A percentile compares a stretch with the other conserved stretches of the same genome.
phyloP scores from a whole-genome alignment of 2,329 filamentous ascomycete species.

The Pseudofabraea citricarpa region DNA sequence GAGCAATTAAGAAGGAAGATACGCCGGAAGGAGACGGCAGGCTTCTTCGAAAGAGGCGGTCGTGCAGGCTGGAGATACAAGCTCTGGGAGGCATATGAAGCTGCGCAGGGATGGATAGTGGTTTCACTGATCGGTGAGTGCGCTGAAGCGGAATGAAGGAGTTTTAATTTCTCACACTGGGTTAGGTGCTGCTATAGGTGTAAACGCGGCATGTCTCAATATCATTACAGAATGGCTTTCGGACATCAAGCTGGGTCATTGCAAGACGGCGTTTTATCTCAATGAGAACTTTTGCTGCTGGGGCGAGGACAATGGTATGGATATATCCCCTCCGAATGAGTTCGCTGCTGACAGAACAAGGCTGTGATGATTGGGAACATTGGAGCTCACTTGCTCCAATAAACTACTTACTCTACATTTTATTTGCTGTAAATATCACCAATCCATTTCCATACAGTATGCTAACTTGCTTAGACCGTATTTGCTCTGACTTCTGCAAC shows the following conservation, averaged over 20 bases:
- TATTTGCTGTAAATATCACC: slow-evolving; percentile 62
- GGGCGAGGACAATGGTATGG: slow-evolving; percentile 77
- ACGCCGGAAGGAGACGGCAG: slow-evolving; percentile 65
- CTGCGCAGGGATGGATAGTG: slow-evolving; percentile 96
- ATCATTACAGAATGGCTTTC: slow-evolving; percentile 96
- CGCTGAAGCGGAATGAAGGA: neutral
- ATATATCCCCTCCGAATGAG: neutral
- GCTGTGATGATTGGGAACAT: slow-evolving; percentile 81
- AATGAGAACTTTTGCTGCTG: slow-evolving; percentile 98
- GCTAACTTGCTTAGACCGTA: slow-evolving; percentile 45
- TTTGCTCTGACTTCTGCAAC: slow-evolving; percentile 80
- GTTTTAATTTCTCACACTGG: slow-evolving; percentile 8
- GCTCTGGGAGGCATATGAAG: slow-evolving; percentile 84
- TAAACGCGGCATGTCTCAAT: slow-evolving; percentile 90
- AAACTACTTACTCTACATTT: slow-evolving; percentile 85
- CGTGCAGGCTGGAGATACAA: slow-evolving; percentile 74
- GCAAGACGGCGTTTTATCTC: slow-evolving; percentile 90
- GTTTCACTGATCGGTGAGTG: slow-evolving; percentile 72
- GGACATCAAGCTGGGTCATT: slow-evolving; percentile 95
- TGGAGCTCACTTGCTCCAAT: slow-evolving; percentile 76
- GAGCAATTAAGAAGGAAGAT: slow-evolving; percentile 80
- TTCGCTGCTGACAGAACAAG: slow-evolving; percentile 35
- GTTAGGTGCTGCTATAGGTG: slow-evolving; percentile 73
- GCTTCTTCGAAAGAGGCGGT: slow-evolving; percentile 63
- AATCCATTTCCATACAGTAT: neutral